Conservation (phyloP, 495 filamentous ascomycete genomes). For the Daldinia grandis region DNA sequence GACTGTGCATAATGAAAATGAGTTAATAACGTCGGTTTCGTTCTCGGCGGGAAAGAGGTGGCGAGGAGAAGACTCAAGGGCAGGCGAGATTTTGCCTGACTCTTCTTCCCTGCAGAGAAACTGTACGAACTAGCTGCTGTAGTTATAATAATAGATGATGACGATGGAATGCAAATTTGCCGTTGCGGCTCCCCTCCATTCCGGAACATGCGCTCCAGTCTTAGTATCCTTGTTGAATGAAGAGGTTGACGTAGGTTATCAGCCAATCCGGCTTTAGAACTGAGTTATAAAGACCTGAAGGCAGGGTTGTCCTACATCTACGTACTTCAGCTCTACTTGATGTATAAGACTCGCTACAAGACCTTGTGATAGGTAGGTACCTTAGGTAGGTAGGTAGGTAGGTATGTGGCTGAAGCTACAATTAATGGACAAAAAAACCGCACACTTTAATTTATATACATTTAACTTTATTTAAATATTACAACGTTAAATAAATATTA, state of each 20-base stretch:
- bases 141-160: conserved; percentile 23
- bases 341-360: too few species aligned
- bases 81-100: not conserved
- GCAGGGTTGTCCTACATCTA: not conserved
- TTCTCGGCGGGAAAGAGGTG: not conserved
- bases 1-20: conserved; percentile 18
- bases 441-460: too few species aligned
- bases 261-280: not conserved
- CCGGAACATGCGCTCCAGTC: conserved; percentile 7
- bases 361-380: too few species aligned
- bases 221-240: not conserved
- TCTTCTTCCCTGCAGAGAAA: conserved; percentile 1
- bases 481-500: too few species aligned
- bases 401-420: conserved; percentile 38
- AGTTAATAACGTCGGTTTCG: not conserved
- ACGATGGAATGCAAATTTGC: conserved; percentile 25
- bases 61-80: not conserved
- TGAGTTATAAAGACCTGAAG: not conserved
- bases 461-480: too few species aligned
- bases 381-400: too few species aligned
- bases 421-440: too few species aligned
- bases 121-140: conserved; percentile 18
- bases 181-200: conserved; percentile 8
- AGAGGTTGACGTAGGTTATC: conserved; percentile 4
- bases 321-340: too few species aligned